Percentiles rank a stretch among this genome's conserved stretches.
Conservation (phyloP, 768 basidiomycete species). For the Tricholoma bakamatsutake region DNA sequence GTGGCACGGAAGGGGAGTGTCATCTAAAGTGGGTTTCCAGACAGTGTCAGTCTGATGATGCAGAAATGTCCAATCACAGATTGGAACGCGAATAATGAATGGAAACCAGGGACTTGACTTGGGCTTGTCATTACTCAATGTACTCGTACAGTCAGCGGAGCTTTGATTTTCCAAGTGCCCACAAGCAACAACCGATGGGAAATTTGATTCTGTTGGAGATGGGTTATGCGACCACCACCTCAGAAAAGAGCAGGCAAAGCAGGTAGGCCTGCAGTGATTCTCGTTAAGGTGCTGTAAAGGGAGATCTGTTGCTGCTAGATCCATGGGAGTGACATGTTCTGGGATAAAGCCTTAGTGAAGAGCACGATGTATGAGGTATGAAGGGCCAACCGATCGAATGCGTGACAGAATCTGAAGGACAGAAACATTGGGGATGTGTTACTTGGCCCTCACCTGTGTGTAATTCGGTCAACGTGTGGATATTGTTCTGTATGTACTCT, state of each 20-base stretch:
- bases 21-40: background rate
- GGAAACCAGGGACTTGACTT: background rate
- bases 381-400: background rate
- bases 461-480: no score
- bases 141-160: background rate
- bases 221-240: background rate
- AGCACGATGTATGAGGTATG: background rate
- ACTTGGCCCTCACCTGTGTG: no score
- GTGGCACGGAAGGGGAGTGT: background rate
- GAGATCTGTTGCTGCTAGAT: no score
- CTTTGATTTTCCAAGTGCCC: no score
- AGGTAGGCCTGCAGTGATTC: background rate
- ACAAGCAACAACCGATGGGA: background rate
- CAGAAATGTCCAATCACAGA: background rate
- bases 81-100: background rate
- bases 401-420: no score
- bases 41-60: background rate
- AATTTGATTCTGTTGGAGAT: background rate
- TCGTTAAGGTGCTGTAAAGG: background rate
- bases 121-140: background rate
- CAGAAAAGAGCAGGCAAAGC: background rate
- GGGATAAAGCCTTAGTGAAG: background rate
- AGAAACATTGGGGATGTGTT: no score
- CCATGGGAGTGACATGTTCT: background rate
- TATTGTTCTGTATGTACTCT: no score